Base-by-base conservation (phyloP, 1,139 yeast genomes). In the Ogataea hybrid region DNA sequence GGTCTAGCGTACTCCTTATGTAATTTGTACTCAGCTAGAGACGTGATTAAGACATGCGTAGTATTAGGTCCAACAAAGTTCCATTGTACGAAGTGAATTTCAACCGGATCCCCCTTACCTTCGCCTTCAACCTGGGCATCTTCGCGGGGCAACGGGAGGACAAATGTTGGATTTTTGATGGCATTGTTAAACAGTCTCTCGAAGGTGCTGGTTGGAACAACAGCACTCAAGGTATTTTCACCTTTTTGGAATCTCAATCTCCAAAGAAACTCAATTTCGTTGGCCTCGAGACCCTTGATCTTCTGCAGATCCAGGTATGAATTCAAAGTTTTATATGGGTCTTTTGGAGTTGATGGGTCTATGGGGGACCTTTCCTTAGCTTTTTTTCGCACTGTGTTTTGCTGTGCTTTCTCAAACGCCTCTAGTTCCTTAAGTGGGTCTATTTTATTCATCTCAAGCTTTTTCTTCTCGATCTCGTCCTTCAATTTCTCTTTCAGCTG, bases 71-170 rank as follows among this genome's bases (percentile, higher is more conserved):
- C 96, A 2, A 84, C 92, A 63, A 89, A 87, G 15, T 81, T 73
- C 98, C 98, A 94, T 65, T 94, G 98, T 15, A 89, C 79, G 61
- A 84, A 89, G 61, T 92, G 97, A 70, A 92, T 75, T 63, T 92
- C 98, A 54, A 83, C 69, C 31, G 64, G 64, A 2, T 53, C 41
- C 6, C 64, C 88, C 69, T 71, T 75, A 6, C 43, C 49, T 3
- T 35, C 32, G 3, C 41, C 31, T 5, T 39, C 69, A 57, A 39
- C 60, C 61, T 44, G 59, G 5, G 61, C 57, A 17, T 56, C 54
- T 17, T 53, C 58, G 29, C 64, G 71, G 4, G 80, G 89, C 38
- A 84, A 64, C 1, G 95, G 94, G 25, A 84, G 68, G 7, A 84
- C 79, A 61, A 85, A 84, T 36, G 79, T 74, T 12, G 96, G 96